Evolutionary conservation across 2,329 filamentous ascomycete species (phyloP).

Genomic region (Daldinia eschscholtzii): DNA sequence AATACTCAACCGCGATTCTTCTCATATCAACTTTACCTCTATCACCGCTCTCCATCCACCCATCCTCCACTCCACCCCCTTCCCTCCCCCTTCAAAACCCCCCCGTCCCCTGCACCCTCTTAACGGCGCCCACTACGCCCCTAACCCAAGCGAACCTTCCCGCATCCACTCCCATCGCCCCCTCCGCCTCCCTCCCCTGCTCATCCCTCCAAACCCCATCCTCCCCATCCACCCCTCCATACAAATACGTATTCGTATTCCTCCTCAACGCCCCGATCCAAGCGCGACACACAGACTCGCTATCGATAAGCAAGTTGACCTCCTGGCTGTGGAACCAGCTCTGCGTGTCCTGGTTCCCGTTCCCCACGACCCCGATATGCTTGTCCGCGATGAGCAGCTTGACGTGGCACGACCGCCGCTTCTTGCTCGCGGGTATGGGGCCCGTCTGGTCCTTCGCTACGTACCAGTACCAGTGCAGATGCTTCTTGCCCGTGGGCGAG

Average conservation of each 20-base stretch:
- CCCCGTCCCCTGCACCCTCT: slow-evolving; percentile 48
- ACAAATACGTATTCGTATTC: slow-evolving; percentile 75
- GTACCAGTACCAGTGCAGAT: slow-evolving; percentile 76
- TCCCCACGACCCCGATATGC: slow-evolving; percentile 77
- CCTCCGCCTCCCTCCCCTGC: slow-evolving; percentile 57
- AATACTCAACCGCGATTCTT: neutral
- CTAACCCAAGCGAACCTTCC: slow-evolving; percentile 47
- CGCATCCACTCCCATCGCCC: slow-evolving; percentile 69
- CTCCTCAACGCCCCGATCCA: slow-evolving; percentile 73
- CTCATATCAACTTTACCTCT: neutral
- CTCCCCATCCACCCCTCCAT: slow-evolving; percentile 63
- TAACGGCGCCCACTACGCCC: slow-evolving; percentile 49
- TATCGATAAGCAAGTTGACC: slow-evolving; percentile 81
- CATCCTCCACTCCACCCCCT: neutral
- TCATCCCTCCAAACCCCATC: slow-evolving; percentile 74
- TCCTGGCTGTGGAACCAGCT: slow-evolving; percentile 84
- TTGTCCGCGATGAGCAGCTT: slow-evolving; percentile 82
- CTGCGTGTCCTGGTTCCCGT: slow-evolving; percentile 85
- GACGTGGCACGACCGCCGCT: slow-evolving; percentile 78
- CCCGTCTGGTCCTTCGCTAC: slow-evolving; percentile 78
- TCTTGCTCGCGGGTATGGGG: slow-evolving; percentile 75
- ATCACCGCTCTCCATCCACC: neutral
- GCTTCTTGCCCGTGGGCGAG: slow-evolving; percentile 58
- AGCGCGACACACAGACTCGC: slow-evolving; percentile 66
- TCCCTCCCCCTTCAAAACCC: slow-evolving; percentile 44